Conservation (phyloP, 805 yeast genomes). For the Lipomyces oligophaga region DNA sequence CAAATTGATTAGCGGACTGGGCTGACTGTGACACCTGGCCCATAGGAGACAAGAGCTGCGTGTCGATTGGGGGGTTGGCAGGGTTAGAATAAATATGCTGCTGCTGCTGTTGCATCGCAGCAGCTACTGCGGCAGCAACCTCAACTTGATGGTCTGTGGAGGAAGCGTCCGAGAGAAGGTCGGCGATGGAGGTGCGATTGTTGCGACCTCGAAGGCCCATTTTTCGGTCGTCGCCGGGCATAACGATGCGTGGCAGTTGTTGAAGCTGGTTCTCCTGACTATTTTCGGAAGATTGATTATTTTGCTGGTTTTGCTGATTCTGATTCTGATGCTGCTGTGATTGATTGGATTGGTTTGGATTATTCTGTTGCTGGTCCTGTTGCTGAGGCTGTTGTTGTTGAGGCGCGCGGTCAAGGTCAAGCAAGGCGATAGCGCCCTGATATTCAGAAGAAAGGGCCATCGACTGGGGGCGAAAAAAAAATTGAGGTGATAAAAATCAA, state of each 20-base stretch:
- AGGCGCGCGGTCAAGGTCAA: conserved; percentile 27
- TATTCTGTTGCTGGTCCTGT: conserved; percentile 9
- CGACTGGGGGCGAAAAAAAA: no score
- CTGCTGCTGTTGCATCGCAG: conserved; percentile 11
- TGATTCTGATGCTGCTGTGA: conserved; percentile 13
- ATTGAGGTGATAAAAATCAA: no score
- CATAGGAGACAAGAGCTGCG: conserved; percentile 26
- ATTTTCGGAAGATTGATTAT: background rate
- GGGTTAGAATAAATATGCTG: conserved; percentile 18
- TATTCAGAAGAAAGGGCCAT: conserved; percentile 28
- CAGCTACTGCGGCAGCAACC: conserved; percentile 8
- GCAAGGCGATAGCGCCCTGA: conserved; percentile 32
- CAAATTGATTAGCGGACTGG: conserved; percentile 13
- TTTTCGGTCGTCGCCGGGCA: conserved; percentile 15
- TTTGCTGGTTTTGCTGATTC: conserved; percentile 10
- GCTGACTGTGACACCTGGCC: conserved; percentile 8
- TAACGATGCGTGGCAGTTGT: conserved; percentile 26
- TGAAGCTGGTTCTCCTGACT: conserved; percentile 1
- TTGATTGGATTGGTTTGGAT: conserved; percentile 7
- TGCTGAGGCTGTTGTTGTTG: conserved; percentile 5
- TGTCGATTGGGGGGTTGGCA: conserved; percentile 28
- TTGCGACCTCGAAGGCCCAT: conserved; percentile 5
- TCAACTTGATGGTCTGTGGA: conserved; percentile 10
- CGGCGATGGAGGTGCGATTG: conserved; percentile 26
- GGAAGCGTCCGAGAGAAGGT: conserved; percentile 22